Base-by-base conservation (phyloP, 179 eudicot species). In the Patellifolia procumbens region DNA sequence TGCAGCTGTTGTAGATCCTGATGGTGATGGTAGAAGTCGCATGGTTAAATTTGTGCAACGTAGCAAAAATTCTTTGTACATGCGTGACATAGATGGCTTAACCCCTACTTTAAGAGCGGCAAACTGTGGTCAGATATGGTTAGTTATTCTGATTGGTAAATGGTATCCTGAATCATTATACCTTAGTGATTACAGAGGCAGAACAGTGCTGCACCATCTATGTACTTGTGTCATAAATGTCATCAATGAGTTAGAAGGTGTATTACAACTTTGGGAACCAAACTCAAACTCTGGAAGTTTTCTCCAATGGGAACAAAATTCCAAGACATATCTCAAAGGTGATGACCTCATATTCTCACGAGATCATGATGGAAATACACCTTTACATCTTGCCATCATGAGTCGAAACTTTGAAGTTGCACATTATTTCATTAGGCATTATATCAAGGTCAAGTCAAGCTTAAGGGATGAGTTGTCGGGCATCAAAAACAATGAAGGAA, bases 31-130 rank as follows among this genome's bases (percentile, higher is more conserved):
- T 0, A 4, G 1, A 37, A 37, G 42, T 7, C 6, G 7, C 7
- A 7, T 37, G 7, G 42, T 37, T 37, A 4, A 7, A 37, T 37
- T 37, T 37, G 42, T 37, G 4, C 42, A 37, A 7, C 6, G 7
- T 37, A 39, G 68, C 12, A 20, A 37, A 4, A 10, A 3, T 26
- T 67, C 43, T 16, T 43, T 12, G 0, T 62, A 62, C 16, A 63
- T 45, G 42, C 42, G 22, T 16, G 77, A 74, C 20, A 2, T 12
- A 29, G 70, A 74, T 32, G 70, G 77, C 9, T 74, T 74, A 11
- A 48, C 70, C 43, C 77, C 77, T 29, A 2, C 48, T 19, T 46
- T 49, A 63, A 74, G 77, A 74, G 77, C 70, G 0, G 70, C 70
- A 31, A 13, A 39, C 29, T 9, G 0, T n/a, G 49, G 70, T 22